Percentiles rank a stretch among this genome's conserved stretches.
Evolutionary conservation across 2,329 filamentous ascomycete genomes (phyloP).

Genomic region (Talaromyces sp.): DNA sequence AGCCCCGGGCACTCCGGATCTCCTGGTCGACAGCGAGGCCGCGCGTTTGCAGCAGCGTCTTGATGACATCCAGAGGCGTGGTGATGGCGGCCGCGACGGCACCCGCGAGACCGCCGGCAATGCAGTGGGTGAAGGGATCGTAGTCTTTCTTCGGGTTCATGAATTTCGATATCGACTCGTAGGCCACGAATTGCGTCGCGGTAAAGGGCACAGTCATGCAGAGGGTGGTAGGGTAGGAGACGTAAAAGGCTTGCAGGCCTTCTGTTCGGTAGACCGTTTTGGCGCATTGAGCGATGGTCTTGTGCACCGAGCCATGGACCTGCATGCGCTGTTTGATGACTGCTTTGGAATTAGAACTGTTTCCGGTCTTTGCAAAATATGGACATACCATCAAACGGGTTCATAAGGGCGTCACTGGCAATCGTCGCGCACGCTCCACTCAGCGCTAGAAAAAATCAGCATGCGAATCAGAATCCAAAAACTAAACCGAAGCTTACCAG

Average conservation of each 20-base stretch:
- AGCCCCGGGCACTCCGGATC: slow-evolving; percentile 75
- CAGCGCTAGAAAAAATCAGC: slow-evolving; percentile 55
- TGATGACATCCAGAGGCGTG: slow-evolving; percentile 95
- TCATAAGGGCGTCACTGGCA: slow-evolving; percentile 97
- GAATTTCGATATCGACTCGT: slow-evolving; percentile 89
- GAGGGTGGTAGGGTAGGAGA: slow-evolving; percentile 95
- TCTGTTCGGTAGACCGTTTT: slow-evolving; percentile 81
- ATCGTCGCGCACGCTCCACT: slow-evolving; percentile 95
- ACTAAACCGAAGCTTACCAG: slow-evolving; percentile 54
- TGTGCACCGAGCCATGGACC: slow-evolving; percentile 90
- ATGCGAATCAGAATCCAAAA: slow-evolving; percentile 23
- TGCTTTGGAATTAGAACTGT: slow-evolving; percentile 32
- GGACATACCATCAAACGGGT: slow-evolving; percentile 86
- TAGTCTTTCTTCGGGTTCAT: slow-evolving; percentile 79
- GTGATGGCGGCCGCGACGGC: slow-evolving; percentile 90
- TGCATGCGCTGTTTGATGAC: slow-evolving; percentile 99
- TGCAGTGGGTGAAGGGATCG: slow-evolving; percentile 88
- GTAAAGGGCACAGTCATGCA: slow-evolving; percentile 99
- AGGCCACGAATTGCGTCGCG: slow-evolving; percentile 92
- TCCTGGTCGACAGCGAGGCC: slow-evolving; percentile 77
- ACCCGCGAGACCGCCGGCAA: slow-evolving; percentile 86
- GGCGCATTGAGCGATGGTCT: slow-evolving; percentile 80
- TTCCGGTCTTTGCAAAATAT: background rate
- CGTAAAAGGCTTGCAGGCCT: slow-evolving; percentile 88
- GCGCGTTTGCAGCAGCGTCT: slow-evolving; percentile 91